Base-by-base conservation (phyloP, 2,329 filamentous ascomycete species). In the Colletotrichum noveboracense region DNA sequence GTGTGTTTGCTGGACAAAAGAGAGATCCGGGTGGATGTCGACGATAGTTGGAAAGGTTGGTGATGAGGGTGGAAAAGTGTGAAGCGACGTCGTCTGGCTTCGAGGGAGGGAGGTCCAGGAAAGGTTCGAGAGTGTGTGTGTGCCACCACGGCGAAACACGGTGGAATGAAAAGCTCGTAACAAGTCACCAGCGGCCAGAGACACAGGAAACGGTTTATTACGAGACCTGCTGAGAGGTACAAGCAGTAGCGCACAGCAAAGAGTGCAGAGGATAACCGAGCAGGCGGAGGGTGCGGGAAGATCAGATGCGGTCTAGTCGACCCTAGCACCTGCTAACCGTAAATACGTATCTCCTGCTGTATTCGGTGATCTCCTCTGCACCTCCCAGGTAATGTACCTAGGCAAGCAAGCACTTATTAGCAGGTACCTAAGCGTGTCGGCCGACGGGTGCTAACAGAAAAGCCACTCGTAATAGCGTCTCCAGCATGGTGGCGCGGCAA, bases 401-500 rank as follows among this genome's bases (percentile, higher is more conserved):
- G 32, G 12, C 32, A 43, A 48, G 24, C 8, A 24, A 43, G 26
- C 28, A 62, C 30, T 26, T 18, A n/a, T 43, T 43, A 43, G 38
- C 14, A 21, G 30, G 48, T 60, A 60, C 56, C n/a, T 16, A 66
- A 66, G 72, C 43, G 72, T 61, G 38, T 60, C 61, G 32, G 36
- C 68, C 68, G 72, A 71, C 52, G 67, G 72, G 69, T 75, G 62
- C 68, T 72, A 75, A 26, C 26, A 71, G 24, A 18, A 71, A 61
- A 67, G 72, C 72, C 62, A 72, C 61, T 67, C 69, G 72, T 72
- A 75, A 64, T 75, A 72, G 72, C 62, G 69, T 72, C 62, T 61
- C 60, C 68, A 58, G 3, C 26, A 32, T 60, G 36, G 71, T 74
- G 71, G 71, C 71, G 67, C 67, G 71, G 67, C 36, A 24, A 55